Percentiles rank a stretch among this genome's conserved stretches.
These are phyloP conservation scores for Coemansia sp. DNA, from an alignment of 192 early-diverging fungal genomes.

Conservation along the genomic window DNA sequence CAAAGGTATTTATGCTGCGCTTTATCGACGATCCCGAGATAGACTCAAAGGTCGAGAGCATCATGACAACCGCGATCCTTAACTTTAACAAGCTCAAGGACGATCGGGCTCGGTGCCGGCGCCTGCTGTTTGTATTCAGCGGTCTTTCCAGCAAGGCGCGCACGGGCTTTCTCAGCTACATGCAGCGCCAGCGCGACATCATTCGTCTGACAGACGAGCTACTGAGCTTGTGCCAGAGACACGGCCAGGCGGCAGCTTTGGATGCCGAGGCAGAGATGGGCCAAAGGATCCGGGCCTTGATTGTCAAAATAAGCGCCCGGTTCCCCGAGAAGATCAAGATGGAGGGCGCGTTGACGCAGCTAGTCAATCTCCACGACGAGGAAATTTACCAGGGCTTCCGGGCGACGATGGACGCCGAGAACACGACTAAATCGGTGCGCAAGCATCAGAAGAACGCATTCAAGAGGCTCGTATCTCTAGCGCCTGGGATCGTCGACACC, in stretches of 20 bases:
- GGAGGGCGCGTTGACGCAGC: constrained; percentile 62
- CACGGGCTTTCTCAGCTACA: constrained; percentile 70
- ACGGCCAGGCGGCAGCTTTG: constrained; percentile 55
- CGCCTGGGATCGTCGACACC: constrained; percentile 62
- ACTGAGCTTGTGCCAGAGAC: constrained; percentile 61
- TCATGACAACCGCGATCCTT: constrained; percentile 42
- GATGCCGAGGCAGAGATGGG: constrained; percentile 47
- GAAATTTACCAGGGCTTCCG: constrained; percentile 65
- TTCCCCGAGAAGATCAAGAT: constrained; percentile 67
- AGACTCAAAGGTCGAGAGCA: constrained; percentile 55
- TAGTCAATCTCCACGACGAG: constrained; percentile 65
- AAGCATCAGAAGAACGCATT: constrained; percentile 71
- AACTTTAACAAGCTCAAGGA: constrained; percentile 44
- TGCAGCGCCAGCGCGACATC: constrained; percentile 68
- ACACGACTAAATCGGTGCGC: constrained; percentile 67
- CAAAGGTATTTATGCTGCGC: constrained; percentile 72
- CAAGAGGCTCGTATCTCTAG: constrained; percentile 62
- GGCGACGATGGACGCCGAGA: constrained; percentile 67
- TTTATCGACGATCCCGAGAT: constrained; percentile 84
- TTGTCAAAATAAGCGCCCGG: constrained; percentile 56
- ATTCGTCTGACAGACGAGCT: constrained; percentile 60
- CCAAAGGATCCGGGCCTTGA: constrained; percentile 53
- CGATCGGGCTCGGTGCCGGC: constrained; percentile 48
- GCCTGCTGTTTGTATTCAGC: constrained; percentile 67
- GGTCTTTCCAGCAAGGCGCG: constrained; percentile 64